These are phyloP conservation scores for Yamadazyma taylorii DNA, from an alignment of 1,139 yeast genomes.

Conservation along the genomic window DNA sequence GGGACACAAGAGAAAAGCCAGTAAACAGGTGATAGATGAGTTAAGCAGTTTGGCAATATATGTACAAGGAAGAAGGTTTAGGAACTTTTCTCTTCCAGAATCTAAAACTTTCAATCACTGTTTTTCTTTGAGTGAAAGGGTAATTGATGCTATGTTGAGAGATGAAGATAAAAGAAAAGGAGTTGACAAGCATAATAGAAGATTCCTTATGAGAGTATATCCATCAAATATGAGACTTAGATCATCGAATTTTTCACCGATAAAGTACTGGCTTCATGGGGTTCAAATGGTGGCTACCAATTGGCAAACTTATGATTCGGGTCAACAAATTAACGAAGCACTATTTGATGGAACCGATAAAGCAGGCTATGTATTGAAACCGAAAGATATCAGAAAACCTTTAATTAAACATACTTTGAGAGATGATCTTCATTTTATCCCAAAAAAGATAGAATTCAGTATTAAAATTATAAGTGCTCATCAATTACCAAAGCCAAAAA, in stretches of 20 bases:
- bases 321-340: conserved; percentile 88
- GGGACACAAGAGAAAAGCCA: conserved; percentile 23
- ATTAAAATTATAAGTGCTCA: conserved; percentile 78
- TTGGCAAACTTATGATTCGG: conserved; percentile 92
- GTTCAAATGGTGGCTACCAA: conserved; percentile 94
- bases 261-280: conserved; percentile 79
- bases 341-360: conserved; percentile 61
- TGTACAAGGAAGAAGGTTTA: conserved; percentile 71
- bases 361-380: conserved; percentile 80
- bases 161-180: conserved; percentile 55
- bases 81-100: conserved; percentile 83
- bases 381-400: conserved; percentile 44
- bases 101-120: conserved; percentile 80
- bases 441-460: conserved; percentile 18
- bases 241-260: conserved; percentile 80
- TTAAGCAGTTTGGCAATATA: conserved; percentile 66
- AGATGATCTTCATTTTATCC: conserved; percentile 9
- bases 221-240: conserved; percentile 78
- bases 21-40: conserved; percentile 37
- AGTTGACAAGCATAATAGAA: conserved; percentile 73
- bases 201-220: conserved; percentile 77
- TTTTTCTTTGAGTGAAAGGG: conserved; percentile 81
- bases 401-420: conserved; percentile 25
- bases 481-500: conserved; percentile 69
- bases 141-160: conserved; percentile 60